phyloP scores from a whole-genome alignment of 331 rosid species.

The Malus hybrid region DNA sequence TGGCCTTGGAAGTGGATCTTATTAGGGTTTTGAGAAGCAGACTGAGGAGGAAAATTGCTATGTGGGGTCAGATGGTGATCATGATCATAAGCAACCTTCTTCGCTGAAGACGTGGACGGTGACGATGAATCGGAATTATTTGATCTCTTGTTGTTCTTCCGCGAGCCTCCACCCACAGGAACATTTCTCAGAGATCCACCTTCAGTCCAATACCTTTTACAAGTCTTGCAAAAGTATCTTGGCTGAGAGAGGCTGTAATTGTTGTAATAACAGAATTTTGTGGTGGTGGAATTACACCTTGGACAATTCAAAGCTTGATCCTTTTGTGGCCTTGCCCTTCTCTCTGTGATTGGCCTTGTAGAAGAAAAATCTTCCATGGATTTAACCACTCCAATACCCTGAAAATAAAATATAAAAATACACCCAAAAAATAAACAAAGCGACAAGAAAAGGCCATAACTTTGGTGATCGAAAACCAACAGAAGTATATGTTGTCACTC shows the following conservation, averaged over 20 bases:
- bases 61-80: constrained; percentile 17
- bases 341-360: constrained; percentile 52
- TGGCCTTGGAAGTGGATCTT: constrained; percentile 65
- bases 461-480: constrained; percentile 1
- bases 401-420: constrained; percentile 20
- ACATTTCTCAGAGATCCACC: constrained; percentile 87
- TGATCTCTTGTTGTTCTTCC: constrained; percentile 70
- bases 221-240: constrained; percentile 81
- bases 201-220: constrained; percentile 93
- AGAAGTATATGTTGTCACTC: background rate
- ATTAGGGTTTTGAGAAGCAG: constrained; percentile 65
- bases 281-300: constrained; percentile 87
- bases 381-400: constrained; percentile 64
- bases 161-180: constrained; percentile 94
- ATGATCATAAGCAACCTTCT: constrained; percentile 33
- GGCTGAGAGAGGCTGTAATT: constrained; percentile 85
- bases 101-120: constrained; percentile 21
- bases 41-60: constrained; percentile 22
- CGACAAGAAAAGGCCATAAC: constrained; percentile 36
- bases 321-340: constrained; percentile 64
- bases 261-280: constrained; percentile 91
- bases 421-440: constrained; percentile 4
- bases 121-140: constrained; percentile 9
- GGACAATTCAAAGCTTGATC: constrained; percentile 90
- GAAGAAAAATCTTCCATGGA: constrained; percentile 42